A percentile compares a stretch with the other conserved stretches of the same genome.
phyloP scores from a whole-genome alignment of 1,139 yeast genomes.

The Yamadazyma sp. region DNA sequence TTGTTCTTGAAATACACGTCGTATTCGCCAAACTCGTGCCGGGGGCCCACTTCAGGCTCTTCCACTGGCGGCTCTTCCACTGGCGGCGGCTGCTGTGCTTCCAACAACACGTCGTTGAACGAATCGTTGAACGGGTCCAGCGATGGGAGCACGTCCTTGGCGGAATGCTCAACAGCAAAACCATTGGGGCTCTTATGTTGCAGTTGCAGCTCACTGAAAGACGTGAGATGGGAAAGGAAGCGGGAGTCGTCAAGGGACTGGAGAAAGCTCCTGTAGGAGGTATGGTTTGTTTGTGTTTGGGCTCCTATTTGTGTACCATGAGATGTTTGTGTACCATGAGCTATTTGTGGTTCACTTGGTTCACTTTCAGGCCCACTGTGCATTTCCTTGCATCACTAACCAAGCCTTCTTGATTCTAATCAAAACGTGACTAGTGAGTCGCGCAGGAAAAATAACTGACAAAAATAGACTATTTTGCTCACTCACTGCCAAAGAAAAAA shows the following conservation, averaged over 20 bases:
- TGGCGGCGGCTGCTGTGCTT: not conserved
- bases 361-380: too few relatives aligned
- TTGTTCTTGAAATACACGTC: conserved; percentile 69
- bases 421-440: conserved; percentile 1
- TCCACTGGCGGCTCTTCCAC: not conserved
- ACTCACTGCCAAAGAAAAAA: not conserved
- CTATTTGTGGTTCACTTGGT: too few relatives aligned
- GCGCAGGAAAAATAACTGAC: not conserved
- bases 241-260: conserved; percentile 34
- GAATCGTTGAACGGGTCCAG: conserved; percentile 45
- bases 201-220: conserved; percentile 22
- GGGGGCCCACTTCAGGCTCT: conserved; percentile 24
- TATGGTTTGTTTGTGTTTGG: not conserved
- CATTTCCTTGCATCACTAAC: too few relatives aligned
- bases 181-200: not conserved
- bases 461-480: too few relatives aligned
- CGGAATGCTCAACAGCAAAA: too few relatives aligned
- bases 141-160: not conserved
- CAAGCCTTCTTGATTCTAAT: not conserved
- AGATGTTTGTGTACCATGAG: not conserved
- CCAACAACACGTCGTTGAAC: conserved; percentile 20
- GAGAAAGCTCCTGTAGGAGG: conserved; percentile 25
- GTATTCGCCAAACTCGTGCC: conserved; percentile 67
- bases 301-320: not conserved
- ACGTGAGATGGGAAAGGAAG: conserved; percentile 30